phyloP scores from a whole-genome alignment of 1,284 basidiomycete species.

The Ganoderma boninense region DNA sequence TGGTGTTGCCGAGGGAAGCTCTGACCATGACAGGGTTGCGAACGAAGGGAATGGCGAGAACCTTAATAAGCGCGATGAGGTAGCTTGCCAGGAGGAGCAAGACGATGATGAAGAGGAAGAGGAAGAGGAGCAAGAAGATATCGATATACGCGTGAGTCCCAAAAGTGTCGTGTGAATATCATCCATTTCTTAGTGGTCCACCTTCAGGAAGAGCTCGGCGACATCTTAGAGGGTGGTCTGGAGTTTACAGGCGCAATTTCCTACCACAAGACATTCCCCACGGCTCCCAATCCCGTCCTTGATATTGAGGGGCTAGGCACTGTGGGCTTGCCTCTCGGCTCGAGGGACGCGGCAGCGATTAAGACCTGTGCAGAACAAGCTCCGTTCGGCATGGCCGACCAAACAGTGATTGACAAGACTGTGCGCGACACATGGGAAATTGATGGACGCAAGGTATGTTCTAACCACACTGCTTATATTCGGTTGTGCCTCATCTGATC shows the following conservation, averaged over 20 bases:
- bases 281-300: slow-evolving; percentile 37
- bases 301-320: slow-evolving; percentile 36
- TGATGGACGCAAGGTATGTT: slow-evolving; percentile 33
- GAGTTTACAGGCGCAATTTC: slow-evolving; percentile 34
- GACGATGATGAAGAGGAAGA: background rate
- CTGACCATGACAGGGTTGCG: background rate
- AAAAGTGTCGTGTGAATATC: background rate
- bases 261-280: slow-evolving; percentile 31
- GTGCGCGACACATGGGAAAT: slow-evolving; percentile 43
- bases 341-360: slow-evolving; percentile 37
- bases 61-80: background rate
- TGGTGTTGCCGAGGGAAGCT: background rate
- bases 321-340: slow-evolving; percentile 49
- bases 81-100: background rate
- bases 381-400: slow-evolving; percentile 42
- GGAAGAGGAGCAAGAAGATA: background rate
- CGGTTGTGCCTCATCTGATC: background rate
- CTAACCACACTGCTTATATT: background rate
- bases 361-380: slow-evolving; percentile 45
- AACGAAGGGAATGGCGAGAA: too few relatives aligned
- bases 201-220: background rate
- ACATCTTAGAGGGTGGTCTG: background rate
- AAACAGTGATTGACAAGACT: slow-evolving; percentile 36
- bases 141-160: background rate
- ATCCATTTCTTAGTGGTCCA: background rate